phyloP scores from a whole-genome alignment of 331 rosid genomes.

The Malus hybrid region DNA sequence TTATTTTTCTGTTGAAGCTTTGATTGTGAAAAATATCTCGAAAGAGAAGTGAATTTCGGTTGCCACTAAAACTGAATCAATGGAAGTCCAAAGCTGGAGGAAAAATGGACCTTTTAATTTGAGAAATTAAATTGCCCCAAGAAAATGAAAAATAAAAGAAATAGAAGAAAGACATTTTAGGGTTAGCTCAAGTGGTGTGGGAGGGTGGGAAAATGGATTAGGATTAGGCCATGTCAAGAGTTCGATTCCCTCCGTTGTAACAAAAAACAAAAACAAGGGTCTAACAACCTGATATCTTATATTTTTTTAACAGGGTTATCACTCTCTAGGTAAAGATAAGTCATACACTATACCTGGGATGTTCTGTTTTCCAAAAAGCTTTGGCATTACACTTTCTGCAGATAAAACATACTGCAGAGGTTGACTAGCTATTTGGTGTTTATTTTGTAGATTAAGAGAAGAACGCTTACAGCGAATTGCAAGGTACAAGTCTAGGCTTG shows the following conservation, averaged over 20 bases:
- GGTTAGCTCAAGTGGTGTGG: background rate
- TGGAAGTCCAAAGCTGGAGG: background rate
- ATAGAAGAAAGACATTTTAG: background rate
- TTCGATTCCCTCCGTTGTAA: background rate
- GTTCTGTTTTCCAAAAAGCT: background rate
- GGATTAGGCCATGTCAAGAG: background rate
- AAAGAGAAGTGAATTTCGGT: background rate
- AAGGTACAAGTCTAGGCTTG: conserved; percentile 73
- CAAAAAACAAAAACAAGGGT: background rate
- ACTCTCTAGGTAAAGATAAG: background rate
- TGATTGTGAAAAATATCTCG: background rate
- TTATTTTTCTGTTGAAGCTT: background rate
- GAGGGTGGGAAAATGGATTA: background rate
- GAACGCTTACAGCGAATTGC: conserved; percentile 57
- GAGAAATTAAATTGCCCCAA: background rate
- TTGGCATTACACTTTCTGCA: background rate
- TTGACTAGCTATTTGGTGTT: background rate
- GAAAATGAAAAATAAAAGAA: background rate
- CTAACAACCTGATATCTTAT: background rate
- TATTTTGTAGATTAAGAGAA: conserved; percentile 50
- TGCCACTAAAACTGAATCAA: background rate
- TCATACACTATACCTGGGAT: background rate
- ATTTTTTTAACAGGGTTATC: background rate
- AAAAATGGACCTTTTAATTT: background rate
- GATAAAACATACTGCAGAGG: background rate